These are phyloP conservation scores for Trypanosoma grayi DNA, from an alignment of 208 protist genomes.

Conservation along the genomic window DNA sequence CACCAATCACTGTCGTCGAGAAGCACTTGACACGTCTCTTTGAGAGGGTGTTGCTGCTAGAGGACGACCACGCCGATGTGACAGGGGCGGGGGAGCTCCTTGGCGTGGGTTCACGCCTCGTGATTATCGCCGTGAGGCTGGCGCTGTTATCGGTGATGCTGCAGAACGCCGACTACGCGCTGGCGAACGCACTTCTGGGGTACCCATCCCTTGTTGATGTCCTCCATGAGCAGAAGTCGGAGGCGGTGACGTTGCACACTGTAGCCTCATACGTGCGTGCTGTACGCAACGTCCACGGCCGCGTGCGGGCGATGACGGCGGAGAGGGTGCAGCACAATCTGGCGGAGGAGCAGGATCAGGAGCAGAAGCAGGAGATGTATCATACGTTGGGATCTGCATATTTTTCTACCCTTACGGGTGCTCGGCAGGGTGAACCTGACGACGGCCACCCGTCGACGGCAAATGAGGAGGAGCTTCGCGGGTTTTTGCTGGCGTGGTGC, in stretches of 20 bases:
- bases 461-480: conserved; percentile 12
- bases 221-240: conserved; percentile 8
- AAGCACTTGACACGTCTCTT: conserved; percentile 1
- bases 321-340: conserved; percentile 13
- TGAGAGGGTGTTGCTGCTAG: neutral
- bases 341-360: neutral
- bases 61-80: neutral
- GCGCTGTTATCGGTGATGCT: conserved; percentile 19
- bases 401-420: too few relatives aligned
- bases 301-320: conserved; percentile 15
- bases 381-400: too few relatives aligned
- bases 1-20: neutral
- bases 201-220: conserved; percentile 13
- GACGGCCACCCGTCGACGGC: neutral
- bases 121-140: conserved; percentile 13
- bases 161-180: conserved; percentile 29
- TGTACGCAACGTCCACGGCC: conserved; percentile 16
- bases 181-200: conserved; percentile 31
- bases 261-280: conserved; percentile 29
- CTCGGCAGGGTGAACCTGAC: too few relatives aligned
- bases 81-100: neutral
- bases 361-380: conserved; percentile 21
- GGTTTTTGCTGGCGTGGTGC: conserved; percentile 15
- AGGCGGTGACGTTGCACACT: conserved; percentile 17
- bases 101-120: conserved; percentile 7